Evolutionary conservation across 1,139 yeast species (phyloP), one percentile per base, ranked within the genome.

Genomic region (Yamadazyma dendronema): DNA sequence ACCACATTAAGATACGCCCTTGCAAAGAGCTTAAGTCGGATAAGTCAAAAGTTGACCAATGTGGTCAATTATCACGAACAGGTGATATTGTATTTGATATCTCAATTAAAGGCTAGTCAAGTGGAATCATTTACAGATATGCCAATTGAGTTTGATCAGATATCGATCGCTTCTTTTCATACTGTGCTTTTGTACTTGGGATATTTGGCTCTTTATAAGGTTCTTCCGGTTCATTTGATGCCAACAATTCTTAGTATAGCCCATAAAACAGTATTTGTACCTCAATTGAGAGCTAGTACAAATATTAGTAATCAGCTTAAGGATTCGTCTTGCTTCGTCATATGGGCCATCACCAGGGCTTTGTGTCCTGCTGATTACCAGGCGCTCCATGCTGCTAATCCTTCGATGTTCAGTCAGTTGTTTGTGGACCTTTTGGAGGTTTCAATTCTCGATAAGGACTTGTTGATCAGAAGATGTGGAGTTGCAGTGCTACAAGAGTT

Each of bases 401-500:
- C 48, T 1, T 35, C 26, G 4, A 37, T 62, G 28, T 35, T 58
- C 47, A 45, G 52, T 14, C 38, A 40, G 2, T 42, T 62, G 1
- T 67, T 81, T 30, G 46, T 60, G 11, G 75, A 73, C 42, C 54
- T 87, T 19, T 53, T 85, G 2, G 57, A 68, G 13, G 71, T 79
- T 1, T 62, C 81, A 11, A 68, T 86, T 32, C 82, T 83, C 52
- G 97, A 90, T 54, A 62, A 72, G 17, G 96, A 89, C 38, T 65
- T 87, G 21, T 71, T 81, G 39, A 76, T 89, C 11, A 67, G 96
- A 40, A 68, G 95, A 40, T 92, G 97, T 23, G 84, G 90, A 0
- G 69, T 88, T 10, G 96, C 97, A 0, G 94, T 95, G 0, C 53
- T 88, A 3, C 97, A 90, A 54, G 97, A 90, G 52, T 72, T 85